Base-by-base conservation (phyloP, 2,329 filamentous ascomycete genomes). In the Lecanicillium sp. region DNA sequence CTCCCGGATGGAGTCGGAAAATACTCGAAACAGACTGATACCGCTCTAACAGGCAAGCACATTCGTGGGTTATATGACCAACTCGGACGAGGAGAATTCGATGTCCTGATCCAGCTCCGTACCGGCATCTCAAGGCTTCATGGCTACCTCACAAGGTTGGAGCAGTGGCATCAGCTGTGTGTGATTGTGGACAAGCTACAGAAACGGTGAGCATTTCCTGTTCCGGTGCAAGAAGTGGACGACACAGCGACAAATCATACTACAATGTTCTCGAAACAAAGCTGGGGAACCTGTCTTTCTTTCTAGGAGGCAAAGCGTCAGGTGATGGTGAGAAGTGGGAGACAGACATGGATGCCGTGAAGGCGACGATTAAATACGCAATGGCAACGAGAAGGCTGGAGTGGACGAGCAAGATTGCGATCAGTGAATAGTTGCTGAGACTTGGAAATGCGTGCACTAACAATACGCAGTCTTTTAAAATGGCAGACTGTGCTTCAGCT, bases 21-120 rank as follows among this genome's bases (percentile, higher is more conserved):
- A 28, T 35, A 38, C 15, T 46, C 34, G n/a, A 46, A 41, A 18
- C 35, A 32, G 6, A 39, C 42, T 16, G 39, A 41, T 20, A 35
- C 20, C 15, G 42, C 42, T 28, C 29, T 42, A 25, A 39, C 43
- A 14, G 40, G 37, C 27, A 42, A 37, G 17, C 42, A 41, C 20
- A 44, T 35, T 11, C 30, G 32, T 5, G 17, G 9, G 9, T 13
- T 44, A 14, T 41, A 44, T 20, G 35, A 41, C 28, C 3, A 15
- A 18, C 15, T 41, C 5, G 33, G 38, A 11, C 25, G 35, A 25
- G 27, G 32, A 29, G 40, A 43, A 36, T 17, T 37, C 11, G 14
- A 20, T 12, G 35, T 41, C 20, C 36, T 45, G 9, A 25, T 33
- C 7, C 29, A 43, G 28, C 37, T 45, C 6, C 33, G 40, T 4